A percentile compares a stretch with the other conserved stretches of the same genome.
These are phyloP conservation scores for Ustilago vetiveriae DNA, from an alignment of 1,284 basidiomycete species.

Conservation along the genomic window DNA sequence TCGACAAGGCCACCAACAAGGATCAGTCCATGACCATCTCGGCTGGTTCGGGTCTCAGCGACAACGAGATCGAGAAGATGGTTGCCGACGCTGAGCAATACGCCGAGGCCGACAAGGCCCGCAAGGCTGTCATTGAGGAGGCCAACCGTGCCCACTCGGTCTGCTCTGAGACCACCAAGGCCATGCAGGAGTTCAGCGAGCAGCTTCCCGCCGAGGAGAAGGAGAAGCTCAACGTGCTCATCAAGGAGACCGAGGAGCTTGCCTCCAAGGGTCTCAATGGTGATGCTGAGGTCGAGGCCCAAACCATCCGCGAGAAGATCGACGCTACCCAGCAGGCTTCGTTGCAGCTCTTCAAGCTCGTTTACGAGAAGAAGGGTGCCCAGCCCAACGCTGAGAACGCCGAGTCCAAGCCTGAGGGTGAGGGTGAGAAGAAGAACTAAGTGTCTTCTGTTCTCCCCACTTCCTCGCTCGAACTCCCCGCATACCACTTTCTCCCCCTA, in stretches of 20 bases:
- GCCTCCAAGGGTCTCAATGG: conserved; percentile 88
- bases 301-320: conserved; percentile 90
- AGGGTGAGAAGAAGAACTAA: conserved; percentile 65
- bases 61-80: conserved; percentile 67
- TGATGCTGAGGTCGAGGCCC: conserved; percentile 82
- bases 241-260: conserved; percentile 89
- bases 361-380: conserved; percentile 89
- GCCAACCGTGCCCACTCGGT: conserved; percentile 96
- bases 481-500: conserved; percentile 2
- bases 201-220: conserved; percentile 91
- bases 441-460: background rate
- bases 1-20: conserved; percentile 67
- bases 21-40: conserved; percentile 65
- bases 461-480: no score
- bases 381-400: conserved; percentile 69
- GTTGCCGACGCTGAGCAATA: conserved; percentile 66
- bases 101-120: conserved; percentile 74
- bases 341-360: conserved; percentile 97
- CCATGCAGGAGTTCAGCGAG: conserved; percentile 96
- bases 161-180: conserved; percentile 93
- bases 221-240: conserved; percentile 78
- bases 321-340: conserved; percentile 95
- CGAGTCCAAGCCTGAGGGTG: conserved; percentile 45
- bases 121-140: conserved; percentile 90
- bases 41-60: conserved; percentile 65